Percentiles rank a stretch among this genome's conserved stretches.
Evolutionary conservation across 2,329 filamentous ascomycete genomes (phyloP).

Genomic region (Stemphylium beticola): DNA sequence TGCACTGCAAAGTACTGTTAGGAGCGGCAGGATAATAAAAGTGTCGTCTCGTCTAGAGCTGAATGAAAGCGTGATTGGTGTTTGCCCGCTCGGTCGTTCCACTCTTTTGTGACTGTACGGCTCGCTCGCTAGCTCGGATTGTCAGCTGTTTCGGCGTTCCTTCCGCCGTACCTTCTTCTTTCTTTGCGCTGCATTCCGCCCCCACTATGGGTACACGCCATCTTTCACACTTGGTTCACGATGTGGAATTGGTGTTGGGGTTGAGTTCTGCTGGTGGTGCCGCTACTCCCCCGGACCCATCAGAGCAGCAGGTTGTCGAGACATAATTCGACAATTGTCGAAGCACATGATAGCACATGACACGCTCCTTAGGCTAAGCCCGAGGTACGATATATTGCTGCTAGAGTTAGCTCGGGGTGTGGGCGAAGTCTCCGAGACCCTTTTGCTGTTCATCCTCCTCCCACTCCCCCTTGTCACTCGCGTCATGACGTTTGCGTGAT

Average conservation of each 20-base stretch:
- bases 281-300: neutral
- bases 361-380: neutral
- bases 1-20: constrained; percentile 11
- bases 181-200: neutral
- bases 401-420: neutral
- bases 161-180: neutral
- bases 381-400: neutral
- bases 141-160: neutral
- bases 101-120: constrained; percentile 1
- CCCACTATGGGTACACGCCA: neutral
- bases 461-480: neutral
- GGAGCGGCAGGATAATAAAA: neutral
- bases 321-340: neutral
- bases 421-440: constrained; percentile 2
- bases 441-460: constrained; percentile 2
- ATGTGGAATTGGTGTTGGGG: neutral
- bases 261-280: neutral
- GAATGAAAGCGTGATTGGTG: neutral
- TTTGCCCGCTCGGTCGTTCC: neutral
- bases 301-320: neutral
- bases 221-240: neutral
- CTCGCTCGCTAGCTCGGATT: neutral
- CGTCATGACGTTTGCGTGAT: constrained; percentile 3
- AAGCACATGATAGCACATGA: neutral
- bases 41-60: neutral